phyloP scores from a whole-genome alignment of 2,329 filamentous ascomycete genomes.

The Teratosphaeria epicoccoides region DNA sequence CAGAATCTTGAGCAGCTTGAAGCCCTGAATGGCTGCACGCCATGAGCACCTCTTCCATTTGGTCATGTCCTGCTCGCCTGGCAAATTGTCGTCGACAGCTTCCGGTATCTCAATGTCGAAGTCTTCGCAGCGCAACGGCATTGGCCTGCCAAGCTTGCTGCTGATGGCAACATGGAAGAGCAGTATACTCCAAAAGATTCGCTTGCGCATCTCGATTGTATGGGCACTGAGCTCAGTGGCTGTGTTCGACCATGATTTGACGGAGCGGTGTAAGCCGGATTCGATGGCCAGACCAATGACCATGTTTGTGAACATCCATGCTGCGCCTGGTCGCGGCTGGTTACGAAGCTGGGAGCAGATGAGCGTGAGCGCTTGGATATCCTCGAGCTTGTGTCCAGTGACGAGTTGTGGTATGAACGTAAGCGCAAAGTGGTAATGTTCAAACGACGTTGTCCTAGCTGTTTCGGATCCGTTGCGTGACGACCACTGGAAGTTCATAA shows the following conservation, averaged over 20 bases:
- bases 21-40: constrained; percentile 53
- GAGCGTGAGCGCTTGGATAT: constrained; percentile 63
- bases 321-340: constrained; percentile 69
- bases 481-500: constrained; percentile 68
- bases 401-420: constrained; percentile 57
- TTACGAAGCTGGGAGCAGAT: constrained; percentile 62
- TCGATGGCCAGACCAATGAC: constrained; percentile 62
- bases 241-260: constrained; percentile 44
- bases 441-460: constrained; percentile 57
- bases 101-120: constrained; percentile 71
- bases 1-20: constrained; percentile 55
- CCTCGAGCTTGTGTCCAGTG: constrained; percentile 50
- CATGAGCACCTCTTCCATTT: constrained; percentile 52
- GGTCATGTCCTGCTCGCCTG: constrained; percentile 44
- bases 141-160: constrained; percentile 66
- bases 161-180: constrained; percentile 57
- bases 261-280: constrained; percentile 62
- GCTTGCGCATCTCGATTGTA: constrained; percentile 65
- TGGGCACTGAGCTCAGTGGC: constrained; percentile 46
- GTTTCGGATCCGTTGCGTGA: constrained; percentile 50
- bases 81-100: constrained; percentile 57
- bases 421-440: constrained; percentile 67
- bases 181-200: constrained; percentile 65
- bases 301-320: constrained; percentile 55
- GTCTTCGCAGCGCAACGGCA: constrained; percentile 62